phyloP scores from a whole-genome alignment of 192 early-diverging fungal species.

The Backusella psychrophila region DNA sequence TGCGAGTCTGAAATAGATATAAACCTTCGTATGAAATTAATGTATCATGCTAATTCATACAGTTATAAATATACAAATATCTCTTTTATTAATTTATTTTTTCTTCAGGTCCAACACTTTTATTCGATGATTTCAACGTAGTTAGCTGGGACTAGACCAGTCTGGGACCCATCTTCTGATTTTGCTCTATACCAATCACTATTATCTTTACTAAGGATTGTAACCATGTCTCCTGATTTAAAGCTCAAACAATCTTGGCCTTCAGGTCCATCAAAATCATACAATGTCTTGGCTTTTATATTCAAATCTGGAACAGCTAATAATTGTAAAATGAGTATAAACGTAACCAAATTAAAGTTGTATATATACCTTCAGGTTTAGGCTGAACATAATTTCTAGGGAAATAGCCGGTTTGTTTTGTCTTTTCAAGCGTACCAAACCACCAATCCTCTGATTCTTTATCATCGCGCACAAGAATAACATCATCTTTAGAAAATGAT shows the following conservation, averaged over 20 bases:
- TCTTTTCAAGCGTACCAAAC: constrained; percentile 40
- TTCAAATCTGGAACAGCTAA: constrained; percentile 25
- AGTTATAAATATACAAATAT: too few relatives aligned
- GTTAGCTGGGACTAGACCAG: constrained; percentile 45
- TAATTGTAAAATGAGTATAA: not conserved
- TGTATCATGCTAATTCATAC: too few relatives aligned
- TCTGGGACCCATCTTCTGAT: constrained; percentile 21
- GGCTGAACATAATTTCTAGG: constrained; percentile 46
- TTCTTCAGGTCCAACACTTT: not conserved
- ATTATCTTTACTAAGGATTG: constrained; percentile 50
- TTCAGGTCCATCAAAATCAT: constrained; percentile 39
- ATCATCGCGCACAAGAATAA: constrained; percentile 35
- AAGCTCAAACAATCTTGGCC: constrained; percentile 61
- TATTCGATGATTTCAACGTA: constrained; percentile 44
- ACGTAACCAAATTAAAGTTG: not conserved
- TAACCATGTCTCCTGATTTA: constrained; percentile 58
- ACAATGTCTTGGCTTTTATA: constrained; percentile 41
- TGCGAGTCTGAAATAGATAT: too few relatives aligned
- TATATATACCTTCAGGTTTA: constrained; percentile 20
- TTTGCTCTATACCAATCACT: constrained; percentile 49
- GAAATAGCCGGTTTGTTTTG: constrained; percentile 42
- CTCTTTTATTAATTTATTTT: too few relatives aligned
- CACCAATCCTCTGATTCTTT: constrained; percentile 46
- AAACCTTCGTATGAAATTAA: too few relatives aligned
- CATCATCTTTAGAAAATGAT: constrained; percentile 38